Conservation (phyloP, 257 asterid species). For the Penstemon newberryi region DNA sequence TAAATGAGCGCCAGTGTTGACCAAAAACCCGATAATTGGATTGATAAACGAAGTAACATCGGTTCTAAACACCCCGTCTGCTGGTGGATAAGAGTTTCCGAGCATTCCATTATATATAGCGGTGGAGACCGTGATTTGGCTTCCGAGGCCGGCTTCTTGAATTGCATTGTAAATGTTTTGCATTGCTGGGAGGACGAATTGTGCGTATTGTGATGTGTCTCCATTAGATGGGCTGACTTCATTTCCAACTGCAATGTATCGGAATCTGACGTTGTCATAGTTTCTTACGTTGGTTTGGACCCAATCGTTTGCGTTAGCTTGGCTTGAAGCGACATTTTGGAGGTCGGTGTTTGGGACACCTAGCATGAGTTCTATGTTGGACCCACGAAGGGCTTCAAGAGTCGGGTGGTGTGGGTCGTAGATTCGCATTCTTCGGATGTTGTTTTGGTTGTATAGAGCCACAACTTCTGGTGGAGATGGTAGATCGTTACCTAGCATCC, state of each 20-base stretch:
- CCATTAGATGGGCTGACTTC: conserved; percentile 40
- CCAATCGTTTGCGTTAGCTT: conserved; percentile 56
- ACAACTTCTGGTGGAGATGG: conserved; percentile 37
- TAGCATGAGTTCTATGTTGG: conserved; percentile 38
- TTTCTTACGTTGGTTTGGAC: conserved; percentile 51
- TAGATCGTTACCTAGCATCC: conserved; percentile 34
- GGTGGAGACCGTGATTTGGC: conserved; percentile 33
- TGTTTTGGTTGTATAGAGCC: conserved; percentile 35
- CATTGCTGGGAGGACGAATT: conserved; percentile 35
- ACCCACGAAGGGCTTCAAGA: conserved; percentile 37
- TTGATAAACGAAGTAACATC: conserved; percentile 14
- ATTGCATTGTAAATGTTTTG: conserved; percentile 30
- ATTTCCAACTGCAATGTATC: conserved; percentile 60
- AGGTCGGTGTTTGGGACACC: conserved; percentile 50
- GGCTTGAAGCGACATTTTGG: conserved; percentile 41
- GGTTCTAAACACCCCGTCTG: conserved; percentile 29
- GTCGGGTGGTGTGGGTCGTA: conserved; percentile 40
- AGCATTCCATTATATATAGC: conserved; percentile 29
- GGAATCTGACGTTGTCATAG: conserved; percentile 39
- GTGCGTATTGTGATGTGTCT: conserved; percentile 20
- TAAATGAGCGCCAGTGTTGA: conserved; percentile 19
- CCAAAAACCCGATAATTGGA: conserved; percentile 28
- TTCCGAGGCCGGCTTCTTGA: conserved; percentile 24
- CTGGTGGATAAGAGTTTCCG: conserved; percentile 32
- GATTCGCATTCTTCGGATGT: conserved; percentile 43